A percentile compares a stretch with the other conserved stretches of the same genome.
Evolutionary conservation across 139 green algal species (phyloP).

Genomic region (Yamagishiella unicocca): DNA sequence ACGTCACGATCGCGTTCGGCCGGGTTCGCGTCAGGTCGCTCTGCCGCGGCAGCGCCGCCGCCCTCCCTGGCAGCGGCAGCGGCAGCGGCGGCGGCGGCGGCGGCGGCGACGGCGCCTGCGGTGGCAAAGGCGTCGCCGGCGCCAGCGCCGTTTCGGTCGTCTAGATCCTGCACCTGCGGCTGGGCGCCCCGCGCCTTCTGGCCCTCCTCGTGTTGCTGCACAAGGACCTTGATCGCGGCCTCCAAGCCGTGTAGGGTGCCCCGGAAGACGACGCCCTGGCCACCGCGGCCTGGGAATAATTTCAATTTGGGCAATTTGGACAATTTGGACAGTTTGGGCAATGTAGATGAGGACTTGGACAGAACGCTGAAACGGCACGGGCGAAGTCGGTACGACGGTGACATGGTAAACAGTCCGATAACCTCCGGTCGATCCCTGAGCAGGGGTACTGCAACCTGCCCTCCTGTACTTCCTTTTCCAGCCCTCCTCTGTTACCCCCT

Average conservation of each 20-base stretch:
- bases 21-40: too few relatives aligned
- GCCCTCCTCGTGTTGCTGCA: background rate
- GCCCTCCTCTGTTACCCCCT: background rate
- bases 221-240: constrained; percentile 31
- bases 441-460: too few relatives aligned
- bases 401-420: too few relatives aligned
- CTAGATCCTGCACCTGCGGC: background rate
- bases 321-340: too few relatives aligned
- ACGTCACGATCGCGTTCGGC: too few relatives aligned
- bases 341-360: too few relatives aligned
- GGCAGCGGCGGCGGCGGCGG: background rate
- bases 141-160: background rate
- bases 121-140: background rate
- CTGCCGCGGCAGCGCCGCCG: background rate
- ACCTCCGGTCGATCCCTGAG: too few relatives aligned
- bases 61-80: background rate
- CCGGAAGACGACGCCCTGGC: constrained; percentile 32
- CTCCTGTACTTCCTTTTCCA: too few relatives aligned
- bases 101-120: too few relatives aligned
- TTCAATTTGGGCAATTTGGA: too few relatives aligned
- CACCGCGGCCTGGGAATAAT: constrained; percentile 21
- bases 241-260: constrained; percentile 26
- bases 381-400: too few relatives aligned
- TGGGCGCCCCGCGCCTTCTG: background rate
- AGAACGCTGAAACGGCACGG: too few relatives aligned